Evolutionary conservation across 441 rosid genomes (phyloP), one percentile per base, ranked within the genome.

Genomic region (Pelargonium cotyledonis): DNA sequence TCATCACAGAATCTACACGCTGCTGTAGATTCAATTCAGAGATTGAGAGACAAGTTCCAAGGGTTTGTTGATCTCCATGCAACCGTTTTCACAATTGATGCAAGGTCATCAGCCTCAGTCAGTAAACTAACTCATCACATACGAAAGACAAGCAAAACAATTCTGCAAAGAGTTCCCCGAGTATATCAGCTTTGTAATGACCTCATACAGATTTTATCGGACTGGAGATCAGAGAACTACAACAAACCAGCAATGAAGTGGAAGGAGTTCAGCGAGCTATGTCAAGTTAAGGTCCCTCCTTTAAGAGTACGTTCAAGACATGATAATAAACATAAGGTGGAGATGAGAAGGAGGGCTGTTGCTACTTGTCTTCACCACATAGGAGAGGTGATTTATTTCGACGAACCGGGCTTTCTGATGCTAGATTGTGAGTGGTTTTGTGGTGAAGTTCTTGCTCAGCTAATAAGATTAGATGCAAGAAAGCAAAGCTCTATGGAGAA

Each of bases 161-260:
- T 89, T 62, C 96, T 90, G 31, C 85, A 89, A 72, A 83, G 91
- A 80, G 96, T 90, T 16, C 96, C 97, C 19, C 82, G 88, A 68
- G 89, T 91, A 75, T 91, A 91, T 81, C 94, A 90, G 83, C 92
- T 90, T 31, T 95, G 96, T 87, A 85, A 85, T 72, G 99, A 95
- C 73, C 73, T 89, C 65, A 74, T 80, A 70, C 92, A 80, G 65
- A 80, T 86, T 79, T 78, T 95, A 72, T 88, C 91, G 49, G 97
- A 88, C 43, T 95, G 96, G 99, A 90, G 96, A 80, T 75, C 82
- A 55, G 90, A 86, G 78, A 88, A 95, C 73, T 72, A 81, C 11
- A 85, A 83, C 82, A 88, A 83, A 75, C 98, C 92, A 38, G 84
- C 89, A 8, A 90, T 95, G 89, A 92, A 81, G 75, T 92, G 97